phyloP scores from a whole-genome alignment of 1,284 basidiomycete genomes.

The Apiotrichum porosum region DNA sequence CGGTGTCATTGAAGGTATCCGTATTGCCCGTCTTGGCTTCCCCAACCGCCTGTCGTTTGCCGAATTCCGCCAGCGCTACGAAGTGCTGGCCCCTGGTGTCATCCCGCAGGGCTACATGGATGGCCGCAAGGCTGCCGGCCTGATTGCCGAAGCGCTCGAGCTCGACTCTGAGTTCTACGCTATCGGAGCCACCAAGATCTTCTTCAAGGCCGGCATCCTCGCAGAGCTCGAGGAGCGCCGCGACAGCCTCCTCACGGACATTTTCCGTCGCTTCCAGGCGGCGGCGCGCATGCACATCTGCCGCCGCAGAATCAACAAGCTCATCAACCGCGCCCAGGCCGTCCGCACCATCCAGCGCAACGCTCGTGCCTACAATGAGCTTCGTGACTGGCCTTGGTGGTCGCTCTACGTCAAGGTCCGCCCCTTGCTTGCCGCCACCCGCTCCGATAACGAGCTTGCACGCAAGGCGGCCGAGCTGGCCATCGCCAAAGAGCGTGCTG shows the following conservation, averaged over 20 bases:
- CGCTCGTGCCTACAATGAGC: conserved; percentile 80
- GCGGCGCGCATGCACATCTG: conserved; percentile 79
- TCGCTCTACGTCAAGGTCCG: conserved; percentile 93
- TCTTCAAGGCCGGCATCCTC: conserved; percentile 97
- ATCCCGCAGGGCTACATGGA: conserved; percentile 95
- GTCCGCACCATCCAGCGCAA: conserved; percentile 91
- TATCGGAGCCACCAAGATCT: conserved; percentile 95
- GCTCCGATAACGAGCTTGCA: conserved; percentile 86
- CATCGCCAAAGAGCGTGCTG: conserved; percentile 74
- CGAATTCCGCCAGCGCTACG: conserved; percentile 96
- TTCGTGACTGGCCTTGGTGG: conserved; percentile 99
- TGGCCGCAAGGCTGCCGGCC: conserved; percentile 83
- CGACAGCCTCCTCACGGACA: conserved; percentile 77
- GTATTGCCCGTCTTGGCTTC: conserved; percentile 95
- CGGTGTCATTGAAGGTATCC: conserved; percentile 97
- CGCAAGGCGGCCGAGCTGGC: conserved; percentile 82
- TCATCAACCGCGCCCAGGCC: conserved; percentile 86
- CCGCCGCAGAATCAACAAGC: conserved; percentile 87
- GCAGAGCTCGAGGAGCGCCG: conserved; percentile 96
- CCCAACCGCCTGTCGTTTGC: conserved; percentile 95
- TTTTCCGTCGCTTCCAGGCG: conserved; percentile 86
- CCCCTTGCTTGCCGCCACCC: conserved; percentile 84
- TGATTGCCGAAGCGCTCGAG: conserved; percentile 89
- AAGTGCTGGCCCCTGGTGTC: conserved; percentile 88
- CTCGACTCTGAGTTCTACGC: conserved; percentile 80